Conservation (phyloP, 345 rosid species). For the Murraya paniculata region DNA sequence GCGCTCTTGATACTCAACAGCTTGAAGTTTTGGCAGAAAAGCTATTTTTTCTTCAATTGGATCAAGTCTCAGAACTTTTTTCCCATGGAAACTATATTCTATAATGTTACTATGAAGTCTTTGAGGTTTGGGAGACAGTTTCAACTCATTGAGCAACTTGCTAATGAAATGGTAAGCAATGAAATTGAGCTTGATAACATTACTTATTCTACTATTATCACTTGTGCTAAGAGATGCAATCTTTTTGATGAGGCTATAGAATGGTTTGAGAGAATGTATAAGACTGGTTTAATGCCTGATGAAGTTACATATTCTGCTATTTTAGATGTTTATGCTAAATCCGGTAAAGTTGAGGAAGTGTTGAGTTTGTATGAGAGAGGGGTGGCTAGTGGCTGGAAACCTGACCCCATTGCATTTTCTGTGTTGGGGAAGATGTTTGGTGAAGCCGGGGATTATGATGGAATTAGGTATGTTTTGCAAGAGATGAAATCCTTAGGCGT, state of each 20-base stretch:
- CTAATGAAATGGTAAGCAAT: constrained; percentile 75
- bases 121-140: constrained; percentile 86
- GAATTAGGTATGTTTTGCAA: constrained; percentile 83
- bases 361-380: constrained; percentile 92
- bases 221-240: constrained; percentile 77
- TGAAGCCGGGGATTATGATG: constrained; percentile 85
- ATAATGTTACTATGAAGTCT: constrained; percentile 79
- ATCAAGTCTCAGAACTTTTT: constrained; percentile 58
- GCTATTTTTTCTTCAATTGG: constrained; percentile 72
- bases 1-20: constrained; percentile 67
- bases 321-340: constrained; percentile 79
- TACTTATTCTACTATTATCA: constrained; percentile 89
- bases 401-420: constrained; percentile 73
- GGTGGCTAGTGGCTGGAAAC: constrained; percentile 87
- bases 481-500: constrained; percentile 82
- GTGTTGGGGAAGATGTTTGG: constrained; percentile 92
- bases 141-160: constrained; percentile 73
- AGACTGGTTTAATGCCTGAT: constrained; percentile 92
- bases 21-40: constrained; percentile 67
- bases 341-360: constrained; percentile 82
- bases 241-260: constrained; percentile 76
- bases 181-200: constrained; percentile 82
- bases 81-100: constrained; percentile 82
- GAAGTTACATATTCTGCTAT: constrained; percentile 85
- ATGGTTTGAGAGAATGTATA: constrained; percentile 94